Evolutionary conservation across 2,329 filamentous ascomycete genomes (phyloP), one percentile per base, ranked within the genome.

Genomic region (Fusarium temperatum): DNA sequence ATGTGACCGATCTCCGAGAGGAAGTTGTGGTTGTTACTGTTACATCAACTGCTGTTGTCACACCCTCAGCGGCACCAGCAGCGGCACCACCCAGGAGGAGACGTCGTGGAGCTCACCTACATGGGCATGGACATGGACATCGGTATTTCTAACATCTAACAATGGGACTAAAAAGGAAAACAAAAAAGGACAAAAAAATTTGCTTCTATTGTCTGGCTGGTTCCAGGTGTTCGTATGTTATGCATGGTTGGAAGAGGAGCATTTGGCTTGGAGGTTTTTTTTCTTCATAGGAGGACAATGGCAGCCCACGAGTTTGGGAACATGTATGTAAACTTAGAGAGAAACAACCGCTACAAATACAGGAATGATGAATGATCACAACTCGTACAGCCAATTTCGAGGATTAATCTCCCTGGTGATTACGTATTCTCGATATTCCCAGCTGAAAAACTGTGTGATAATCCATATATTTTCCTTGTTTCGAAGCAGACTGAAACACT

Each of bases 1-100:
- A 86, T 58, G 86, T 89, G 22, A 89, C 87, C 1, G 81, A 85
- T 62, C 79, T 84, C 32, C 77, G 82, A 20, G 82, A 83, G 30
- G 79, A 81, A 28, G 84, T 84, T 6, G 79, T 83, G 10, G 86
- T 86, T 1, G 80, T 84, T n/a, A 83, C 83, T 5, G 78, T 80
- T 17, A 79, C 81, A 32, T 78, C 81, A 13, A 78, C 78, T n/a
- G 77, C 76, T 36, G 63, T 77, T 28, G 65, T 67, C 30, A 66
- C 63, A 14, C 59, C 75, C 18, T 72, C 77, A 15, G 68, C 59
- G 44, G 66, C 42, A 56, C 47, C 65, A 41, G 42, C 32, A 15
- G 68, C 59, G 50, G 66, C 38, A 56, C 47, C 41, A 41, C 38
- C 42, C 17, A 70, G 69, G 28, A 77, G 74, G 24, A 78, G 78